Conservation (phyloP, 257 asterid genomes). For the Solanum sparsipilum region DNA sequence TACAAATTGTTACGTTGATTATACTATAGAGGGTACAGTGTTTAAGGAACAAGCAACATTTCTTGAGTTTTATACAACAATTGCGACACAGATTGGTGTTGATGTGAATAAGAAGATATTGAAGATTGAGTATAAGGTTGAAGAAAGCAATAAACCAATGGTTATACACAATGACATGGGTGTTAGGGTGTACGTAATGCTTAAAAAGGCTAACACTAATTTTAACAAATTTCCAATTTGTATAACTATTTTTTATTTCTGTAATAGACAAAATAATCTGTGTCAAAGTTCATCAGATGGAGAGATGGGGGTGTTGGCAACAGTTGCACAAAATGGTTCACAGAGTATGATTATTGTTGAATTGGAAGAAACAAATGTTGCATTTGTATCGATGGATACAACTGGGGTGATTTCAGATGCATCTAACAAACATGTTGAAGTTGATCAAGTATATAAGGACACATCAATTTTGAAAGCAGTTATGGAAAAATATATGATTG, state of each 20-base stretch:
- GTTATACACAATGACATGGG: too few relatives aligned
- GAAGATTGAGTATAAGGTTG: too few relatives aligned
- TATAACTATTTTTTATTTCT: background rate
- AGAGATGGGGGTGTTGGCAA: background rate
- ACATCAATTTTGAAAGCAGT: background rate
- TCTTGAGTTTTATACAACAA: too few relatives aligned
- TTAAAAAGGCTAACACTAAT: background rate
- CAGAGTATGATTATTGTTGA: background rate
- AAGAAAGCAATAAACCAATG: too few relatives aligned
- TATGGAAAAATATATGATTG: background rate
- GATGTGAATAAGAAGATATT: too few relatives aligned
- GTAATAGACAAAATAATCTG: background rate
- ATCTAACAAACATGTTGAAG: background rate
- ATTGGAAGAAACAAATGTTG: background rate
- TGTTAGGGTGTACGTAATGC: background rate
- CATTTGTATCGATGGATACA: background rate
- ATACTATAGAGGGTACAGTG: too few relatives aligned
- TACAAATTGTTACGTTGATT: too few relatives aligned
- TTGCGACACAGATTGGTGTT: too few relatives aligned
- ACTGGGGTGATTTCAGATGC: background rate
- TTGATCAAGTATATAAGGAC: background rate
- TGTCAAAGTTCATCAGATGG: background rate
- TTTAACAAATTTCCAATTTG: background rate
- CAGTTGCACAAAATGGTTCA: background rate
- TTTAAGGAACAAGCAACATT: too few relatives aligned